Base-by-base conservation (phyloP, 116 monocot species). In the Trichopus zeylanicus region DNA sequence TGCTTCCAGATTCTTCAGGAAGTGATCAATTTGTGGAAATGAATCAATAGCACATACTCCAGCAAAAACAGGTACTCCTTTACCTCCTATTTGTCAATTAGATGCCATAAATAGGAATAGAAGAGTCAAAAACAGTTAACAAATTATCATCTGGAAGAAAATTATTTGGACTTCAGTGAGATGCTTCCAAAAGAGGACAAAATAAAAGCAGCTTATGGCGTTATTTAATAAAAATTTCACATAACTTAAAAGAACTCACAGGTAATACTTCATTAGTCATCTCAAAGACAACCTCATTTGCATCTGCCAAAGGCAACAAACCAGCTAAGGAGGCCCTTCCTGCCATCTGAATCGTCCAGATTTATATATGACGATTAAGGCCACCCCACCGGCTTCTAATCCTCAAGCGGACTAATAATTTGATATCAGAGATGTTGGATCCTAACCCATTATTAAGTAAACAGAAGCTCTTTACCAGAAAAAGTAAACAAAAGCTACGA, bases 201-300 rank as follows among this genome's bases (percentile, higher is more conserved):
- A n/a, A n/a, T n/a, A n/a, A n/a, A n/a, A n/a, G n/a, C n/a, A n/a
- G n/a, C n/a, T n/a, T n/a, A n/a, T n/a, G n/a, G n/a, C n/a, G n/a
- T n/a, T n/a, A n/a, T n/a, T n/a, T n/a, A n/a, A n/a, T n/a, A n/a
- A n/a, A n/a, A n/a, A n/a, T n/a, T n/a, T n/a, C n/a, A n/a, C n/a
- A n/a, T n/a, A n/a, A n/a, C n/a, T n/a, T n/a, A n/a, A 21, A 53
- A 26, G 13, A 48, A 78, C 84, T 84, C 48, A 92, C 88, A 7
- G 94, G 94, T 26, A 94, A 66, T 4, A 94, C 81, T 89, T 94
- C 94, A 76, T 83, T 94, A 37, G 86, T 89, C 94, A 94, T 86
- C 51, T 94, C 94, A 62, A 94, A 77, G 48, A 94, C 83, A 68
- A 94, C 51, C 7, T 78, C 94, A 78, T 94, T 94, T 62, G 94